Conservation (phyloP, 2,329 filamentous ascomycete genomes). For the Taxawa tesnikishii region DNA sequence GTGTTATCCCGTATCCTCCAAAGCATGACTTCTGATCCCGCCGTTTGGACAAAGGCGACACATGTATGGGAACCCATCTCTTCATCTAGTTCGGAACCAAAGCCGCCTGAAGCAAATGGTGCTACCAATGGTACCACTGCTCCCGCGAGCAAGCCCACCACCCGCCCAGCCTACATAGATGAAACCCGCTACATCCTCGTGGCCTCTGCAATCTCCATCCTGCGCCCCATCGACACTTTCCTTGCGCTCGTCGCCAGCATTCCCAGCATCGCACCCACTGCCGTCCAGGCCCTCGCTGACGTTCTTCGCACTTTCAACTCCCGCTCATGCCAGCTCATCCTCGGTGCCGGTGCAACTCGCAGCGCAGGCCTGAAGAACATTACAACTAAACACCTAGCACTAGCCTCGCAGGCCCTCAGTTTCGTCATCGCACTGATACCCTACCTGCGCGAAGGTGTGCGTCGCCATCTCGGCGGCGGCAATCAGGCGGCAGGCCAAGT, state of each 20-base stretch:
- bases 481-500: constrained; percentile 17
- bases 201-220: constrained; percentile 66
- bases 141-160: constrained; percentile 10
- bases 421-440: constrained; percentile 82
- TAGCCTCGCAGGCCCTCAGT: constrained; percentile 77
- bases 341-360: constrained; percentile 81
- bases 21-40: constrained; percentile 58
- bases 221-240: constrained; percentile 72
- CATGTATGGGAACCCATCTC: constrained; percentile 36
- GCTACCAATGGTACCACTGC: constrained; percentile 18
- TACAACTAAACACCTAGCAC: constrained; percentile 84
- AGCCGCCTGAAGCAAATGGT: background rate
- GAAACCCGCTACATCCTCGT: constrained; percentile 78
- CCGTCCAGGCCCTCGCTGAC: constrained; percentile 66
- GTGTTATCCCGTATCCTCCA: constrained; percentile 54
- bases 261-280: constrained; percentile 77
- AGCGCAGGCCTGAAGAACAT: constrained; percentile 92
- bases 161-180: constrained; percentile 56
- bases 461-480: constrained; percentile 53
- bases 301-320: constrained; percentile 93
- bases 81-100: constrained; percentile 5
- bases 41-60: constrained; percentile 50
- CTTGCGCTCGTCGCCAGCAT: constrained; percentile 73
- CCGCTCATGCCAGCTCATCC: constrained; percentile 86
- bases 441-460: constrained; percentile 81